A percentile compares a stretch with the other conserved stretches of the same genome.
Conservation (phyloP, 75 land plant genomes). For the Picea glauca region DNA sequence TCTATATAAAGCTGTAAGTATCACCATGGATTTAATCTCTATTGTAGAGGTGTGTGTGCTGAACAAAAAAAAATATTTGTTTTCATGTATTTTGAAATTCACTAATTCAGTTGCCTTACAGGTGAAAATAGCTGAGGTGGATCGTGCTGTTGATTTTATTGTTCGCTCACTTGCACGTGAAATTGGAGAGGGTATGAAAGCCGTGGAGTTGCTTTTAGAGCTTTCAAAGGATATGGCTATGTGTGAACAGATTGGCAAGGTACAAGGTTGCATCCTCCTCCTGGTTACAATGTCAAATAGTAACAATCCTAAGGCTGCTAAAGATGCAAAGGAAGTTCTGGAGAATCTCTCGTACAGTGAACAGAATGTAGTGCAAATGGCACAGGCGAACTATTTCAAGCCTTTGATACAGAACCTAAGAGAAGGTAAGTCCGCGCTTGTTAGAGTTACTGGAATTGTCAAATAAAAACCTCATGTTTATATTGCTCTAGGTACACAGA, state of each 20-base stretch:
- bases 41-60: neutral
- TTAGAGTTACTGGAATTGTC: neutral
- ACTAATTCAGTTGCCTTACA: conserved; percentile 16
- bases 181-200: conserved; percentile 50
- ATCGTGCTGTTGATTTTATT: conserved; percentile 37
- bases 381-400: conserved; percentile 70
- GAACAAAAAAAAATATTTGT: neutral
- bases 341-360: conserved; percentile 47
- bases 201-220: conserved; percentile 67
- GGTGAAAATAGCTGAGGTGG: conserved; percentile 47
- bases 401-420: conserved; percentile 44
- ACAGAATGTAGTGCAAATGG: conserved; percentile 70
- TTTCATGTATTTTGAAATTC: neutral
- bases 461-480: neutral
- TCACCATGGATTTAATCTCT: neutral
- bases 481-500: neutral
- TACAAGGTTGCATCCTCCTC: conserved; percentile 68
- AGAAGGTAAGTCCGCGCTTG: conserved; percentile 33
- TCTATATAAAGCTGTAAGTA: neutral
- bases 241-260: conserved; percentile 52
- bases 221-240: conserved; percentile 36
- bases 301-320: conserved; percentile 48
- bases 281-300: conserved; percentile 59
- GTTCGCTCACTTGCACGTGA: conserved; percentile 61
- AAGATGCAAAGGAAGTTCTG: conserved; percentile 47